Percentiles rank a stretch among this genome's conserved stretches.
Conservation (phyloP, 2,329 filamentous ascomycete species). For the Paecilomyces fulvus region DNA sequence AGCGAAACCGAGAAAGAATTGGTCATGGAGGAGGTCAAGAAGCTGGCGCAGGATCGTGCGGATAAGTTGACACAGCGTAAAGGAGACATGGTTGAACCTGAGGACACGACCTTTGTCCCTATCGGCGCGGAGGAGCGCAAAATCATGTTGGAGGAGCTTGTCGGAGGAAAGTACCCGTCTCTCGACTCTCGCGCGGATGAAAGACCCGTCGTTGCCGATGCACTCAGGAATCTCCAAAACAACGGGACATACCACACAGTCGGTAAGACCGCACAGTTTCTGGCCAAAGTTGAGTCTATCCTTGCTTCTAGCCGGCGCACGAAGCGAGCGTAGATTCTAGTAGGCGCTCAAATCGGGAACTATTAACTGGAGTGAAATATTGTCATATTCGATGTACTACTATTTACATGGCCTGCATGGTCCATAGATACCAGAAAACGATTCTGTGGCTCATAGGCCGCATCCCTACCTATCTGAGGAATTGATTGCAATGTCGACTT, state of each 20-base stretch:
- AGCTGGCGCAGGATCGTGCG: conserved; percentile 23
- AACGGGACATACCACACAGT: conserved; percentile 33
- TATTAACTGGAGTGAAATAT: neutral
- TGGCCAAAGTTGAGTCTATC: conserved; percentile 30
- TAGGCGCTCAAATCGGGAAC: neutral
- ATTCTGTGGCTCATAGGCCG: neutral
- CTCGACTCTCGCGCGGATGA: conserved; percentile 7
- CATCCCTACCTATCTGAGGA: neutral
- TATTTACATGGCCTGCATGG: neutral
- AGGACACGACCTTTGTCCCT: conserved; percentile 18
- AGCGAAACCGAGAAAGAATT: conserved; percentile 28
- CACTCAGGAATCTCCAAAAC: conserved; percentile 29
- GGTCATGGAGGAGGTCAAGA: conserved; percentile 26
- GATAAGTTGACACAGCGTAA: conserved; percentile 27
- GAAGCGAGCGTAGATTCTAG: conserved; percentile 14
- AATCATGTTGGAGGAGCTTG: conserved; percentile 22
- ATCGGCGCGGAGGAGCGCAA: conserved; percentile 18
- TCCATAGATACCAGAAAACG: neutral
- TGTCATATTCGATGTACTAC: neutral
- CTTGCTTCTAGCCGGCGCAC: conserved; percentile 19
- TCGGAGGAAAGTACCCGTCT: conserved; percentile 26
- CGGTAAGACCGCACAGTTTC: conserved; percentile 27
- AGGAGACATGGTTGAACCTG: conserved; percentile 29
- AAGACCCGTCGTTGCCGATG: conserved; percentile 22
- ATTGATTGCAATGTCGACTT: neutral